A percentile compares a stretch with the other conserved stretches of the same genome.
Conservation (phyloP, 306 rosid species). For the Echinosophora koreensis region DNA sequence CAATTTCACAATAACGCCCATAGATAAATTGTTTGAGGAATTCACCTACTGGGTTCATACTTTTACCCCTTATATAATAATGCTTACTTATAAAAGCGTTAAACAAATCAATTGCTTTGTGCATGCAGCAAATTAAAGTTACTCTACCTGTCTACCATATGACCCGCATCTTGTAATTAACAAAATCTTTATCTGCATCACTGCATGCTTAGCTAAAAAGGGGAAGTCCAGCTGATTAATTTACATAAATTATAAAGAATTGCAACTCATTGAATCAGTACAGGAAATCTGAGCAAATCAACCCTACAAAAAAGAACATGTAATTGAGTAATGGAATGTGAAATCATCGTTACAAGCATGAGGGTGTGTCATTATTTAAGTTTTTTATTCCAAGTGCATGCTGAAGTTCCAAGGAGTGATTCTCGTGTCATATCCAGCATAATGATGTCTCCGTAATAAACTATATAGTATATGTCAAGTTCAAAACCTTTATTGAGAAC, state of each 20-base stretch:
- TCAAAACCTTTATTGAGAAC: slow-evolving; percentile 25
- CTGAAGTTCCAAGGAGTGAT: neutral
- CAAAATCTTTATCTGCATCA: slow-evolving; percentile 11
- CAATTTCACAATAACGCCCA: too few relatives aligned
- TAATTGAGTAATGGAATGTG: slow-evolving; percentile 30
- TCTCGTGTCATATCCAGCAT: slow-evolving; percentile 32
- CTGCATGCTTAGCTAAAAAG: neutral
- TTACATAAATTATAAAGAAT: neutral
- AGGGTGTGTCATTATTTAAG: slow-evolving; percentile 9
- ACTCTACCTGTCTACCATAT: neutral
- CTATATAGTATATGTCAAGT: neutral
- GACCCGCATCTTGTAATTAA: neutral
- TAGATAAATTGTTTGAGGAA: too few relatives aligned
- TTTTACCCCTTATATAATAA: slow-evolving; percentile 1
- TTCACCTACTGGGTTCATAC: too few relatives aligned
- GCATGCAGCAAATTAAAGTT: neutral
- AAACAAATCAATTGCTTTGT: neutral
- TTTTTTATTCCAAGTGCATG: slow-evolving; percentile 20
- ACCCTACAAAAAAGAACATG: neutral
- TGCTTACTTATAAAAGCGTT: neutral
- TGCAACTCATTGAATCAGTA: neutral
- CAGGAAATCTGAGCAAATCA: neutral
- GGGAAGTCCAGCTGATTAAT: neutral
- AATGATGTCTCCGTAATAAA: slow-evolving; percentile 30
- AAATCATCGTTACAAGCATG: slow-evolving; percentile 26